Evolutionary conservation across 2,329 filamentous ascomycete genomes (phyloP), one percentile per base, ranked within the genome.

Genomic region (Cladosporium sp.): DNA sequence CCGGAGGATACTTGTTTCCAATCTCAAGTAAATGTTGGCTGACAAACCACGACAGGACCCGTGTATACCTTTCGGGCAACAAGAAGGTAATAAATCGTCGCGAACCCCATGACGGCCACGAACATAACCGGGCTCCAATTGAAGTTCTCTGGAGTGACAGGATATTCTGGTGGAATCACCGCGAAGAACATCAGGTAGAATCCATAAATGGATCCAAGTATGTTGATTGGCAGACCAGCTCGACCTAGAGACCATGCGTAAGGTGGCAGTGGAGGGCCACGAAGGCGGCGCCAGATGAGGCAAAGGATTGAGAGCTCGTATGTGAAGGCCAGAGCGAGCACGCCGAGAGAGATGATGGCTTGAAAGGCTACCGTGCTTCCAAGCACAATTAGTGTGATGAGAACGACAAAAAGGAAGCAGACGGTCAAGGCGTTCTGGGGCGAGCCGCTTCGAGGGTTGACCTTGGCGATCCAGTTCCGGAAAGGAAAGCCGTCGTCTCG

Each of bases 241-340:
- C 38, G 38, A 7, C 61, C 60, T 3, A 63, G 53, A 15, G 56
- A 57, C 54, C 60, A 64, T 12, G 55, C 43, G 20, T 54, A 54
- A 3, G 41, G 52, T 3, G 60, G 61, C 2, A 62, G 48, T 12
- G 44, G 32, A 24, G 59, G 47, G 7, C 60, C 57, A 15, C 49
- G 43, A 12, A 62, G 12, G 17, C 60, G 52, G 24, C 53, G 53
- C 36, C 54, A 43, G n/a, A 55, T 42, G 3, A 60, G 48, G 17
- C 64, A 64, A 43, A 66, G 66, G 52, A 73, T 72, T n/a, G 61
- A 65, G 43, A 73, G 61, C 38, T 68, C 60, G 61, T 73, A 74
- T 5, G 69, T 70, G 9, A 66, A 67, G 61, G 73, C 66, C 4
- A 70, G 57, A 4, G 66, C 64, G 3, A 67, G 65, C 8, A 67